Percentiles rank a stretch among this genome's conserved stretches.
These are phyloP conservation scores for Didymella pinodella DNA, from an alignment of 2,329 filamentous ascomycete genomes.

Conservation along the genomic window DNA sequence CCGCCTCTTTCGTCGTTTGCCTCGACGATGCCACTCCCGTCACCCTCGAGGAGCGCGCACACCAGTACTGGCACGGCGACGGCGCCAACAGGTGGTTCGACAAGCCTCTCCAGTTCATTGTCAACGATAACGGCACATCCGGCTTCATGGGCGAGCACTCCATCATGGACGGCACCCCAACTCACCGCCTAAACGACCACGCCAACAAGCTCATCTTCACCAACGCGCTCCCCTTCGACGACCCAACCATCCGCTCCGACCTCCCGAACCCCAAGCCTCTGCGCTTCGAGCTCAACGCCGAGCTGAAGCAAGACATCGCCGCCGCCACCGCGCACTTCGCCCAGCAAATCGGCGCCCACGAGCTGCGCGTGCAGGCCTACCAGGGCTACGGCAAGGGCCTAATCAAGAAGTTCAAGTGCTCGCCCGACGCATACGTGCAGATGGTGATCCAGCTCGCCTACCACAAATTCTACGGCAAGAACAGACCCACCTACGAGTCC, in stretches of 20 bases:
- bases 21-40: slow-evolving; percentile 90
- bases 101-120: slow-evolving; percentile 96
- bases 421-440: slow-evolving; percentile 95
- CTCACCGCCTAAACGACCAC: slow-evolving; percentile 95
- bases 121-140: slow-evolving; percentile 97
- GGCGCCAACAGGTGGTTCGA: slow-evolving; percentile 96
- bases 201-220: slow-evolving; percentile 90
- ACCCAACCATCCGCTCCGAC: slow-evolving; percentile 78
- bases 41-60: slow-evolving; percentile 93
- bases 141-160: slow-evolving; percentile 99
- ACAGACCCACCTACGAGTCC: slow-evolving; percentile 96
- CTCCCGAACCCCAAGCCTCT: slow-evolving; percentile 81
- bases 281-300: slow-evolving; percentile 78
- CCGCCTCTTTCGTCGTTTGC: slow-evolving; percentile 89
- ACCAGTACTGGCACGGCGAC: slow-evolving; percentile 98
- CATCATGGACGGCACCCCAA: slow-evolving; percentile 99
- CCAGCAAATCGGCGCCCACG: slow-evolving; percentile 82
- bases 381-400: slow-evolving; percentile 97
- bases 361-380: slow-evolving; percentile 93
- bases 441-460: slow-evolving; percentile 99
- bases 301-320: slow-evolving; percentile 79
- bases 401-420: slow-evolving; percentile 99
- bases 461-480: slow-evolving; percentile 98
- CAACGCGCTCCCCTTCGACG: slow-evolving; percentile 90
- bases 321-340: slow-evolving; percentile 81